Evolutionary conservation across 257 asterid genomes (phyloP).

Genomic region (Solanum sparsipilum): DNA sequence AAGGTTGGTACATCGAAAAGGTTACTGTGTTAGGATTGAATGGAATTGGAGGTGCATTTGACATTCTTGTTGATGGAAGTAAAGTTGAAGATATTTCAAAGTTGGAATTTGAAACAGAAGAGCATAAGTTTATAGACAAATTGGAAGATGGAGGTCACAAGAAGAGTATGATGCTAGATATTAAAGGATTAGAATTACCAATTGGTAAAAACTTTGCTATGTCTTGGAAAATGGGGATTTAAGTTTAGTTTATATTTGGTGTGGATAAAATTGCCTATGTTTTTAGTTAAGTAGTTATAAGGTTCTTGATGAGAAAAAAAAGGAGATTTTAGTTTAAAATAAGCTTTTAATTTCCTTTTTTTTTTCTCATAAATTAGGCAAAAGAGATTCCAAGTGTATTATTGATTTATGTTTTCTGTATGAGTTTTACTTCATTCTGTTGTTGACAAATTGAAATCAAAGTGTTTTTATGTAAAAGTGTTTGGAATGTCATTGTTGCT

Average conservation of each 20-base stretch:
- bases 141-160: conserved; percentile 22
- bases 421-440: not conserved
- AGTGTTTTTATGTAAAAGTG: not conserved
- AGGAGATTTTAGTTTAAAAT: not conserved
- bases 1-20: conserved; percentile 74
- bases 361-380: conserved; percentile 7
- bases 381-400: not conserved
- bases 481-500: not conserved
- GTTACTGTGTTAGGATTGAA: conserved; percentile 58
- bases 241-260: not conserved
- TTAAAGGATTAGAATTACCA: conserved; percentile 56
- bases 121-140: conserved; percentile 16
- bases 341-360: conserved; percentile 13
- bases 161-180: conserved; percentile 67
- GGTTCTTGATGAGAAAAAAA: not conserved
- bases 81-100: conserved; percentile 19
- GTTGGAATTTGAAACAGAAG: conserved; percentile 25
- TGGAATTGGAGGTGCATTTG: conserved; percentile 24
- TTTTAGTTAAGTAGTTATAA: not conserved
- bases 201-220: conserved; percentile 66
- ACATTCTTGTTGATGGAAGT: conserved; percentile 42
- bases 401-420: not conserved
- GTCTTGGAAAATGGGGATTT: conserved; percentile 76
- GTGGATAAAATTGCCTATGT: not conserved
- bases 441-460: not conserved